Percentiles rank a stretch among this genome's conserved stretches.
phyloP scores from a whole-genome alignment of 805 yeast species.

The Wickerhamomyces bovis region DNA sequence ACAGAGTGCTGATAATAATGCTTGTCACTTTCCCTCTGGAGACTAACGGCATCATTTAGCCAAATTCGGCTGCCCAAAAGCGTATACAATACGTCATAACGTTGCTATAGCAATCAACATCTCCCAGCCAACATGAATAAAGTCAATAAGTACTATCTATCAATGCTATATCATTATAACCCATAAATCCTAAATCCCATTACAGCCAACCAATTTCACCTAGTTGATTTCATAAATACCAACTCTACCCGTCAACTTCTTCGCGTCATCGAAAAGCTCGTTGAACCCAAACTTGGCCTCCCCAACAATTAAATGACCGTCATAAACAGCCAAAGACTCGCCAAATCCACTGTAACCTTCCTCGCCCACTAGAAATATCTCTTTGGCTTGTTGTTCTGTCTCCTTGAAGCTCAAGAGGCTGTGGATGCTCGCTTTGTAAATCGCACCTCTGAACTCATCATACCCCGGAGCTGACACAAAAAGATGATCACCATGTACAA shows the following conservation, averaged over 20 bases:
- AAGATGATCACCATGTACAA: conserved; percentile 16
- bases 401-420: conserved; percentile 11
- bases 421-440: conserved; percentile 35
- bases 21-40: too few relatives aligned
- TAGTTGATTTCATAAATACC: conserved; percentile 13
- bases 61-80: too few relatives aligned
- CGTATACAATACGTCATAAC: too few relatives aligned
- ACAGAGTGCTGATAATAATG: too few relatives aligned
- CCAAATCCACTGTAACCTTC: conserved; percentile 40
- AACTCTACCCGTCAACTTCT: conserved; percentile 29
- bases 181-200: neutral
- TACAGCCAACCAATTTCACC: neutral
- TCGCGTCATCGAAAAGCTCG: conserved; percentile 20
- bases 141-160: too few relatives aligned
- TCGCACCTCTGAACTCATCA: conserved; percentile 36
- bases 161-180: too few relatives aligned
- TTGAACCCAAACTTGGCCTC: conserved; percentile 32
- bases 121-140: too few relatives aligned
- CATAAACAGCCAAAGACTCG: conserved; percentile 26
- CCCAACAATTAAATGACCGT: conserved; percentile 30
- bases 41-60: too few relatives aligned
- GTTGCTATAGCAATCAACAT: too few relatives aligned
- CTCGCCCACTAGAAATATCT: conserved; percentile 19
- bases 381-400: neutral
- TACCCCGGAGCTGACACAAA: conserved; percentile 39